These are phyloP conservation scores for Bullera alba DNA, from an alignment of 768 basidiomycete genomes.

Conservation along the genomic window DNA sequence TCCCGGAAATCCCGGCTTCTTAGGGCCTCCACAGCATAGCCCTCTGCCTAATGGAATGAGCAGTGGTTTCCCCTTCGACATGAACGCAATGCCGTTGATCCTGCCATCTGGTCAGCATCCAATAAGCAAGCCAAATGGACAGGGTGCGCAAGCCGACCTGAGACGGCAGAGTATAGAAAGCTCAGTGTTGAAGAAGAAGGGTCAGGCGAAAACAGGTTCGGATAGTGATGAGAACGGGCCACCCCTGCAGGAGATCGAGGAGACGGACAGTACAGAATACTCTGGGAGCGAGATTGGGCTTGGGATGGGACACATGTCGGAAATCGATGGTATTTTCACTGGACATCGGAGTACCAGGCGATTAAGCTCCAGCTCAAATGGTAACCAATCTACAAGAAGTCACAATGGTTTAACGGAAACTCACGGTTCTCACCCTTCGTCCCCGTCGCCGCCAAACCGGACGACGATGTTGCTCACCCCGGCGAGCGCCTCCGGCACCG, in stretches of 20 bases:
- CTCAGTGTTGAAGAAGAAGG: conserved; percentile 16
- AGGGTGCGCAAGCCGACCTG: conserved; percentile 4
- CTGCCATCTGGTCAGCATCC: neutral
- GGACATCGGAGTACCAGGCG: neutral
- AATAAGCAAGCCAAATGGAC: neutral
- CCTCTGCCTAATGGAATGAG: neutral
- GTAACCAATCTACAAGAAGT: neutral
- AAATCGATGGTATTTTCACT: conserved; percentile 1
- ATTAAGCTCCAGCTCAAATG: no score
- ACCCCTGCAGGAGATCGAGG: neutral
- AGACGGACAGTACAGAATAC: no score
- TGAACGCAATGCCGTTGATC: neutral
- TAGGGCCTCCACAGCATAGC: neutral
- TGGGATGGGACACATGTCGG: no score
- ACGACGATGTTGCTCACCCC: neutral
- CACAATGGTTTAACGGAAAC: neutral
- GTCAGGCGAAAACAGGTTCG: neutral
- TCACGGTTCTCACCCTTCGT: neutral
- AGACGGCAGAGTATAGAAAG: conserved; percentile 15
- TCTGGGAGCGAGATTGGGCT: conserved; percentile 10
- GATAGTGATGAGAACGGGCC: neutral
- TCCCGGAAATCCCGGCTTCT: conserved; percentile 8
- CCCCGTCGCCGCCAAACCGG: neutral
- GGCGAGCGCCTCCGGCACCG: neutral
- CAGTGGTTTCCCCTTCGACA: conserved; percentile 1